These are phyloP conservation scores for Ophiostoma populinum DNA, from an alignment of 2,329 filamentous ascomycete species.

Conservation along the genomic window DNA sequence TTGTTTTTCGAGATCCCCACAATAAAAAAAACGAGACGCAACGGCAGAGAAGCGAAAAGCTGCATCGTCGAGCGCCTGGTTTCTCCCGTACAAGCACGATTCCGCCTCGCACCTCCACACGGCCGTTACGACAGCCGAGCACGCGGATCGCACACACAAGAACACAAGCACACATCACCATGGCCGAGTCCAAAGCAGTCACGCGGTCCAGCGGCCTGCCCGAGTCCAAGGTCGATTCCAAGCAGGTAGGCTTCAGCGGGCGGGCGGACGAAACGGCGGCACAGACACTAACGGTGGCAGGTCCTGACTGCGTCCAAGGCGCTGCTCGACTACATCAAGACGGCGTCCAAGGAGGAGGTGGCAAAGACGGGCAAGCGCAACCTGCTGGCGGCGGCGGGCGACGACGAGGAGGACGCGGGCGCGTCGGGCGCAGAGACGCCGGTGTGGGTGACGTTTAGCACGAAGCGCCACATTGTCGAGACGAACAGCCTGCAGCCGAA, in stretches of 20 bases:
- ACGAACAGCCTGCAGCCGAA: constrained; percentile 65
- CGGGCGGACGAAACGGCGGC: too few relatives aligned
- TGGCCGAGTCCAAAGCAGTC: constrained; percentile 9
- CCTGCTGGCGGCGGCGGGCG: constrained; percentile 30
- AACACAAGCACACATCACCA: constrained; percentile 1
- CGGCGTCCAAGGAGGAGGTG: constrained; percentile 30
- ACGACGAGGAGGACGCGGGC: constrained; percentile 16
- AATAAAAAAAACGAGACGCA: constrained; percentile 4
- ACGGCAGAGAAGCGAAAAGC: neutral
- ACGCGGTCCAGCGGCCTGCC: constrained; percentile 3
- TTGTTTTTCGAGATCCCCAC: constrained; percentile 5
- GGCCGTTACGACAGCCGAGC: neutral
- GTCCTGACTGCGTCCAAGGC: constrained; percentile 46
- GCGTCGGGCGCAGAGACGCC: constrained; percentile 28
- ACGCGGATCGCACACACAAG: neutral
- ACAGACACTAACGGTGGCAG: constrained; percentile 18
- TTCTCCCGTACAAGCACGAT: neutral
- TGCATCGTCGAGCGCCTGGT: neutral
- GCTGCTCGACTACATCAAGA: constrained; percentile 43
- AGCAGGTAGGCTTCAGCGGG: constrained; percentile 11
- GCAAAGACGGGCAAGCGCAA: constrained; percentile 34
- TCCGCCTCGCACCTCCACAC: too few relatives aligned
- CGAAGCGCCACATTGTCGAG: constrained; percentile 51
- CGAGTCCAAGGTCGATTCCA: constrained; percentile 8
- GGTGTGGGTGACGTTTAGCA: constrained; percentile 45